These are phyloP conservation scores for Fusarium goolgardi DNA, from an alignment of 2,329 filamentous ascomycete species.

Conservation along the genomic window DNA sequence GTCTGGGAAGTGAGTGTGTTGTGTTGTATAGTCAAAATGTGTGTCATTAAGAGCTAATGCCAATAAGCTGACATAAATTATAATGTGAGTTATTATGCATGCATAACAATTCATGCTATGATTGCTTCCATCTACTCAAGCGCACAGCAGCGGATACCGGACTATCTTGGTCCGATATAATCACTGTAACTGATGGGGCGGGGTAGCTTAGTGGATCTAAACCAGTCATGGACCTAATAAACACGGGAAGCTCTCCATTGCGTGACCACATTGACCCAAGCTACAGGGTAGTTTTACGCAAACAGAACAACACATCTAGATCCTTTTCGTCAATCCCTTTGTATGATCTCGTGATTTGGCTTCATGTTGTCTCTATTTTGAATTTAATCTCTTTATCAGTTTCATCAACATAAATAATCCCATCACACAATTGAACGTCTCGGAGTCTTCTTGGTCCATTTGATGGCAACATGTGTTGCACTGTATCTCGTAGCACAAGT, in stretches of 20 bases:
- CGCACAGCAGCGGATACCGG: background rate
- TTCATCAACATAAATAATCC: too few relatives aligned
- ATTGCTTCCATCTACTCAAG: background rate
- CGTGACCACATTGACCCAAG: background rate
- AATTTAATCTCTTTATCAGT: too few relatives aligned
- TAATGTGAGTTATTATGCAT: background rate
- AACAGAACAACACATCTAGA: background rate
- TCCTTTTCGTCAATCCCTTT: background rate
- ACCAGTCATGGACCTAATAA: too few relatives aligned
- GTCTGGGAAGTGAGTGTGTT: background rate
- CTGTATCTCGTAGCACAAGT: too few relatives aligned
- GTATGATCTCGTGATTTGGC: rapidly evolving
- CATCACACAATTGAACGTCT: background rate
- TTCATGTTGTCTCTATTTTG: background rate
- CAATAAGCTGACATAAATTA: background rate
- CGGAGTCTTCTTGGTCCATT: background rate
- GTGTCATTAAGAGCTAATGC: background rate
- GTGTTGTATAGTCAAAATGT: background rate
- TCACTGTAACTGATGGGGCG: too few relatives aligned
- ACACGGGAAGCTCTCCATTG: too few relatives aligned
- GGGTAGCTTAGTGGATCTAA: too few relatives aligned
- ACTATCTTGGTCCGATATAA: background rate
- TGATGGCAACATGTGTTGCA: rapidly evolving
- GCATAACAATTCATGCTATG: background rate
- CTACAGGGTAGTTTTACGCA: background rate